Percentiles rank a stretch among this genome's conserved stretches.
phyloP scores from a whole-genome alignment of 2,329 filamentous ascomycete species.

The Exophiala xenobiotica region DNA sequence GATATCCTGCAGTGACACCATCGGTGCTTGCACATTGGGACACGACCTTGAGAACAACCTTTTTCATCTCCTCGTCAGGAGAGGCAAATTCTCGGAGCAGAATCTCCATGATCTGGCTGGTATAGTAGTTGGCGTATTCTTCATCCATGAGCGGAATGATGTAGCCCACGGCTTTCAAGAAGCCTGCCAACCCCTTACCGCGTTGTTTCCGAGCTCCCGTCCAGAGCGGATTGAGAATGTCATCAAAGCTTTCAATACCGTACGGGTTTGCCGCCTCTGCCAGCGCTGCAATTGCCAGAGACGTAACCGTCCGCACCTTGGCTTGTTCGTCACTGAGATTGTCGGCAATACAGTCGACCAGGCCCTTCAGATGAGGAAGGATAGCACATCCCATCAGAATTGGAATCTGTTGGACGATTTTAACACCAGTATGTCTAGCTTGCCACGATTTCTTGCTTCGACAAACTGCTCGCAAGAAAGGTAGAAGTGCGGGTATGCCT shows the following conservation, averaged over 20 bases:
- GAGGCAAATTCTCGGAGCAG: conserved; percentile 92
- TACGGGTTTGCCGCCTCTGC: conserved; percentile 97
- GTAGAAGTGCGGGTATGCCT: conserved; percentile 89
- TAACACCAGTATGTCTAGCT: conserved; percentile 94
- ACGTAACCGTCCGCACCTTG: conserved; percentile 95
- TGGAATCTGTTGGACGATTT: conserved; percentile 98
- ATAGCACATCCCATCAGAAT: conserved; percentile 98
- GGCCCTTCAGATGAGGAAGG: conserved; percentile 87
- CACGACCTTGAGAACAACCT: conserved; percentile 95
- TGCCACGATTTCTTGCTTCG: conserved; percentile 99
- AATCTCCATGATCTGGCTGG: conserved; percentile 98
- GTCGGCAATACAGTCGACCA: conserved; percentile 94
- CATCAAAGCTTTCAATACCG: conserved; percentile 98
- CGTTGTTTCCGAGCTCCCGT: conserved; percentile 93
- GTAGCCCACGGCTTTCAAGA: conserved; percentile 95
- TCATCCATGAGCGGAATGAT: conserved; percentile 99
- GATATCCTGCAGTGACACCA: conserved; percentile 88
- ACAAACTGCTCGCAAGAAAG: conserved; percentile 93
- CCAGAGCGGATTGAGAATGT: conserved; percentile 96
- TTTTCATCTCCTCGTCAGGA: conserved; percentile 99
- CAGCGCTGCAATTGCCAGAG: conserved; percentile 87
- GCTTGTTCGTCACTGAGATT: conserved; percentile 97
- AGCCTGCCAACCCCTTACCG: conserved; percentile 91
- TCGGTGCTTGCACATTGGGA: conserved; percentile 93
- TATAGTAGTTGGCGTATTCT: conserved; percentile 99